phyloP scores from a whole-genome alignment of 2,329 filamentous ascomycete species.

The Chaetothyriales sp. region DNA sequence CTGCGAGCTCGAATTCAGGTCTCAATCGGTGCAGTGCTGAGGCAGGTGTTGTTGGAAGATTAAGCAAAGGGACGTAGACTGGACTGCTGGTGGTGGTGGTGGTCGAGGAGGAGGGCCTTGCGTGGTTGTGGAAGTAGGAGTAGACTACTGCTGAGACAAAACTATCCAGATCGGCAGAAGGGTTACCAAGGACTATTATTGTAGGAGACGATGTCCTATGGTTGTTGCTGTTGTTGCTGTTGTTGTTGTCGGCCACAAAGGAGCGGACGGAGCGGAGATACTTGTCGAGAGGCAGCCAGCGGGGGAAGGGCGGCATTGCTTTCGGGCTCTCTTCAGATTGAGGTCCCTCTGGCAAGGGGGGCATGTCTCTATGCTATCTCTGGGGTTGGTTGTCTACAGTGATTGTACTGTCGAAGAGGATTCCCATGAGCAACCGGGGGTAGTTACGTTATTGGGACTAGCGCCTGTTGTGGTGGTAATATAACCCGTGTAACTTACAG shows the following conservation, averaged over 20 bases:
- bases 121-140: constrained; percentile 37
- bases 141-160: constrained; percentile 47
- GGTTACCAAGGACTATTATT: constrained; percentile 30
- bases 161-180: constrained; percentile 45
- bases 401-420: neutral
- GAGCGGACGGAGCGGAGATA: neutral
- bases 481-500: too few species aligned
- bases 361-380: neutral
- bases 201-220: constrained; percentile 12
- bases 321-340: neutral
- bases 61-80: constrained; percentile 43
- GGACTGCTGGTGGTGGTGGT: too few species aligned
- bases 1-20: constrained; percentile 43
- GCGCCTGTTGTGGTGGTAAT: too few species aligned
- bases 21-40: constrained; percentile 38
- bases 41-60: constrained; percentile 34
- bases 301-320: neutral
- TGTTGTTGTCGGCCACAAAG: neutral
- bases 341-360: neutral
- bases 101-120: neutral
- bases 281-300: neutral
- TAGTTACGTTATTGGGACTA: too few species aligned
- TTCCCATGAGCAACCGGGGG: too few species aligned
- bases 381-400: neutral
- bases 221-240: neutral